Conservation (phyloP, 1,139 yeast genomes). For the Debaryomyces coudertii region DNA sequence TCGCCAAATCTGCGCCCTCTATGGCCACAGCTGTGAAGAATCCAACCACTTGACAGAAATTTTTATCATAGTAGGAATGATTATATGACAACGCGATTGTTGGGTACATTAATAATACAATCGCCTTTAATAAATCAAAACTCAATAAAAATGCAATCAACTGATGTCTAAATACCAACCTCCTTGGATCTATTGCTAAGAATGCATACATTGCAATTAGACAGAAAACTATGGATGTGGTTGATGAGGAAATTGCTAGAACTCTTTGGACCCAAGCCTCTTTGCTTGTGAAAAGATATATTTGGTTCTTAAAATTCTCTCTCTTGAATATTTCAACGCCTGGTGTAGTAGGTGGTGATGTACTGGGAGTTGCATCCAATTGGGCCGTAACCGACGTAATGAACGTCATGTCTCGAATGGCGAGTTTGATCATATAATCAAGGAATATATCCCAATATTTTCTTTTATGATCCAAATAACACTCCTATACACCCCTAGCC, state of each 20-base stretch:
- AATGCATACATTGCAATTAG: conserved; percentile 55
- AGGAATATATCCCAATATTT: background rate
- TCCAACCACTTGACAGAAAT: conserved; percentile 74
- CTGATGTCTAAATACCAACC: conserved; percentile 69
- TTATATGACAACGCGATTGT: conserved; percentile 54
- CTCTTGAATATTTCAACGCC: background rate
- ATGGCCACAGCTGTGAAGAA: conserved; percentile 81
- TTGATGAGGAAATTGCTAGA: conserved; percentile 59
- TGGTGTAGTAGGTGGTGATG: background rate
- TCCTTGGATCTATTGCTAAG: conserved; percentile 61
- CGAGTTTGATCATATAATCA: background rate
- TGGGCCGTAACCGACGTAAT: background rate
- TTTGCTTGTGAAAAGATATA: conserved; percentile 27
- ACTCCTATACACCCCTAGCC: background rate
- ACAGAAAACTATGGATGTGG: conserved; percentile 60
- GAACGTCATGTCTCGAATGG: background rate
- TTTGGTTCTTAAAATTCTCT: conserved; percentile 20
- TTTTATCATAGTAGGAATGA: conserved; percentile 52
- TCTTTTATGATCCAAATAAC: background rate
- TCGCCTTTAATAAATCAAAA: conserved; percentile 76
- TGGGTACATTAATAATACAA: conserved; percentile 71
- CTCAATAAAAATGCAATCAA: conserved; percentile 65
- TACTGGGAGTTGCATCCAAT: background rate
- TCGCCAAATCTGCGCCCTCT: conserved; percentile 88
- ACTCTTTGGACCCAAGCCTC: conserved; percentile 44